Base-by-base conservation (phyloP, 805 yeast species). In the Ogataea glucozyma region DNA sequence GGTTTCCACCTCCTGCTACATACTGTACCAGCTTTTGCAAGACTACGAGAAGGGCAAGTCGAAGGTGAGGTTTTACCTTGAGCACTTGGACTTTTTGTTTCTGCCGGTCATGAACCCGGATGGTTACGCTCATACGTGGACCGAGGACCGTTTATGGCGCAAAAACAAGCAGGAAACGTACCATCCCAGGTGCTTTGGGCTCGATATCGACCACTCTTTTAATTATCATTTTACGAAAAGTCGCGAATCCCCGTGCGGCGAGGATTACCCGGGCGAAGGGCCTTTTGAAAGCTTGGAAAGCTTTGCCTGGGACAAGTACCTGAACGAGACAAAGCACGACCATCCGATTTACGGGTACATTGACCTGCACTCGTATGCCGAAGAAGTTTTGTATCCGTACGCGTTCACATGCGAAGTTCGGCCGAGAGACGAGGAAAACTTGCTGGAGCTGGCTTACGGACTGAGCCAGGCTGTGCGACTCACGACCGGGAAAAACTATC, bases 61-160 rank as follows among this genome's bases (percentile, higher is more conserved):
- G 22, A 68, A 70, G 36, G 78, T 73, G 43, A 68, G 69, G 4
- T 63, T 61, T 23, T 79, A 69, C 46, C 62, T 88, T 46, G 67
- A 80, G 34, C 66, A 78, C 33, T 62, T 87, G 44, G 91, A 88
- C 55, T 85, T 85, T 53, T 61, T 86, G 24, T 80, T 89, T 50
- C 72, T 88, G 22, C 97, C 97, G 0, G 86, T 88, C 10, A 76
- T 82, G 62, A 89, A 89, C 57, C 96, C 96, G 1, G 97, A 89
- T 64, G 97, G 97, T 0, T 89, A 89, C 60, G 86, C 72, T 11
- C 84, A 85, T 60, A 72, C 95, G 2, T 89, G 97, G 96, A 72
- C 70, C 2, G 57, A 66, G 20, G 96, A 89, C 60, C 69, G 97
- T 43, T 67, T 89, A 46, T 89, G 97, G 97, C 70, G 93, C 34